Conservation (phyloP, 305 asterid genomes). For the Rubia occidens region DNA sequence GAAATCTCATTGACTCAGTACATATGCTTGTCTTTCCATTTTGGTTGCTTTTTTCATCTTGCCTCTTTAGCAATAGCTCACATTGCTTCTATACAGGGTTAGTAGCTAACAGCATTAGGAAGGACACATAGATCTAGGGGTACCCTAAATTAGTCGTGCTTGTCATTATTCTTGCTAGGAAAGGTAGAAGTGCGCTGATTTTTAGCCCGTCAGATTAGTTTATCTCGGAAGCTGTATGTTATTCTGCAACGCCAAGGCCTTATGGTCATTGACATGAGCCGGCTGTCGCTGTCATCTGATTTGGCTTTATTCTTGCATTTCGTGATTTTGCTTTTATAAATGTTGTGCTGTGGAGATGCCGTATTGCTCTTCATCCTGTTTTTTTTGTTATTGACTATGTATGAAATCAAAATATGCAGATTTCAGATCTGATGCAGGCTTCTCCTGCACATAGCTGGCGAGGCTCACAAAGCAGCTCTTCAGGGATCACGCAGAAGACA, state of each 20-base stretch:
- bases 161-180: conserved; percentile 15
- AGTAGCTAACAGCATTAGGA: conserved; percentile 51
- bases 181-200: background rate
- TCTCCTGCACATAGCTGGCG: conserved; percentile 78
- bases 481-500: conserved; percentile 87
- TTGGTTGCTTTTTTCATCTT: conserved; percentile 23
- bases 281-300: background rate
- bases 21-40: conserved; percentile 35
- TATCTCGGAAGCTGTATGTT: conserved; percentile 18
- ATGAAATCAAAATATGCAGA: conserved; percentile 37
- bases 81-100: conserved; percentile 39
- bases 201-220: conserved; percentile 13
- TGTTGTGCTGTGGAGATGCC: background rate
- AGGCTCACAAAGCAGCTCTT: conserved; percentile 79
- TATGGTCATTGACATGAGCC: conserved; percentile 1
- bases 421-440: conserved; percentile 64
- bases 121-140: conserved; percentile 31
- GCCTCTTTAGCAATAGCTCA: conserved; percentile 26
- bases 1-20: conserved; percentile 33
- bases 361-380: background rate
- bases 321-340: background rate
- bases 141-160: conserved; percentile 19
- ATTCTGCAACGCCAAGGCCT: conserved; percentile 5
- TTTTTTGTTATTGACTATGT: conserved; percentile 8
- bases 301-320: background rate